Base-by-base conservation (phyloP, 306 rosid genomes). In the Boehmeria nivea region DNA sequence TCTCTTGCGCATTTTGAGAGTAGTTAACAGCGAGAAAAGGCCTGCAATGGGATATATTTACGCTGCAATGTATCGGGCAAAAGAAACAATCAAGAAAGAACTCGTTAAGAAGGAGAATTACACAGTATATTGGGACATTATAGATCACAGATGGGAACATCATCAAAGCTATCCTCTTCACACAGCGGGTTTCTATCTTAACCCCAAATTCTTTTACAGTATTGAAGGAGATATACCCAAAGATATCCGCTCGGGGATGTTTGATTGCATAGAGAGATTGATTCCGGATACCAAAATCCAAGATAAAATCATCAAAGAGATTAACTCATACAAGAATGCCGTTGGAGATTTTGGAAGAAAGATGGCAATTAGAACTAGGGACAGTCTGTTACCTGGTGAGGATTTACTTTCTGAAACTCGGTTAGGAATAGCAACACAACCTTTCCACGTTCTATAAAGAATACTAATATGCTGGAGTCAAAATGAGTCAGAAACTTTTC, bases 201-300 rank as follows among this genome's bases (percentile, higher is more conserved):
- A 86, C 86, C 97, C 97, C 15, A 83, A 81, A 74, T 76, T 79
- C 65, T 89, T 89, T 71, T 83, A 86, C 66, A 79, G 94, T 62
- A 45, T 81, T 38, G 78, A 86, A 80, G 95, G 95, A 68, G 88
- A 82, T 58, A 48, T 86, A 61, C 94, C 65, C 44, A 36, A 44
- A 26, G 73, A 82, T 61, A 79, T 86, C 69, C 63, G 57, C 66
- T 86, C 97, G 0, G 94, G 80, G 50, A 73, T 80, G 80, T 76
- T 83, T 63, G 95, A 89, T 65, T 89, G 95, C 90, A 84, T 86
- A 63, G 95, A 89, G 80, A 81, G 81, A 75, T 72, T 89, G 81
- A 70, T 89, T 68, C 76, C 94, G 40, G 97, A 89, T 79, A 81
- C 89, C 34, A 76, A 83, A 69, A 66, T 81, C 58, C 95, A 89